These are phyloP conservation scores for Xylaria palmicola DNA, from an alignment of 495 filamentous ascomycete species.

Conservation along the genomic window DNA sequence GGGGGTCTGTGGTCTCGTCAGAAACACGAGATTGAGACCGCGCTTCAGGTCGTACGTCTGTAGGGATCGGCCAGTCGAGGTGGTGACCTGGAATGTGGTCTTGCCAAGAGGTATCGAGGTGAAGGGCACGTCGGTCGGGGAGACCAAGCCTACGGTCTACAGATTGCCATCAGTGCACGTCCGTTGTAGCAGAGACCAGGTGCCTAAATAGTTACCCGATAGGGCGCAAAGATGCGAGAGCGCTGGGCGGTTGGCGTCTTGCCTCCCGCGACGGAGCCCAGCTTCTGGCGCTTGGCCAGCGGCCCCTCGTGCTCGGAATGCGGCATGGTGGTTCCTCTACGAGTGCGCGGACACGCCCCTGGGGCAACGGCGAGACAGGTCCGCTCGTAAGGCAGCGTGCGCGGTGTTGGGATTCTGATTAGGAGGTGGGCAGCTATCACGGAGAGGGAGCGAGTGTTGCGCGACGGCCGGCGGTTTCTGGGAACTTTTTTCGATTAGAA, in stretches of 20 bases:
- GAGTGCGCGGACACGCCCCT: not conserved
- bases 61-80: constrained; percentile 81
- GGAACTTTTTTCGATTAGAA: constrained; percentile 8
- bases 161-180: not conserved
- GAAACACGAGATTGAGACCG: constrained; percentile 86
- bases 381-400: not conserved
- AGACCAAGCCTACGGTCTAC: constrained; percentile 89
- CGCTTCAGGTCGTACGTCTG: constrained; percentile 92
- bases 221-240: constrained; percentile 87
- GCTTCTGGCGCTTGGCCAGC: constrained; percentile 67
- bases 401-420: too few relatives aligned
- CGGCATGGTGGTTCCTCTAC: constrained; percentile 34
- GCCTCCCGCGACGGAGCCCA: constrained; percentile 36
- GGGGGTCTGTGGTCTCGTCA: constrained; percentile 86
- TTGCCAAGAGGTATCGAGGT: constrained; percentile 85
- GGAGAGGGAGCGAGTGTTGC: not conserved
- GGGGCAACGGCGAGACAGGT: not conserved
- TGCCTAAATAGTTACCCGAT: constrained; percentile 66
- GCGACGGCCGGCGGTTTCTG: not conserved
- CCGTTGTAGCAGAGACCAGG: not conserved
- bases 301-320: constrained; percentile 52
- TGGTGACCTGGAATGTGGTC: constrained; percentile 94
- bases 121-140: constrained; percentile 85
- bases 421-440: not conserved
- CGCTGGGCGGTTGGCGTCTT: constrained; percentile 38